Base-by-base conservation (phyloP, 768 basidiomycete genomes). In the Boletus vinaceobasis region DNA sequence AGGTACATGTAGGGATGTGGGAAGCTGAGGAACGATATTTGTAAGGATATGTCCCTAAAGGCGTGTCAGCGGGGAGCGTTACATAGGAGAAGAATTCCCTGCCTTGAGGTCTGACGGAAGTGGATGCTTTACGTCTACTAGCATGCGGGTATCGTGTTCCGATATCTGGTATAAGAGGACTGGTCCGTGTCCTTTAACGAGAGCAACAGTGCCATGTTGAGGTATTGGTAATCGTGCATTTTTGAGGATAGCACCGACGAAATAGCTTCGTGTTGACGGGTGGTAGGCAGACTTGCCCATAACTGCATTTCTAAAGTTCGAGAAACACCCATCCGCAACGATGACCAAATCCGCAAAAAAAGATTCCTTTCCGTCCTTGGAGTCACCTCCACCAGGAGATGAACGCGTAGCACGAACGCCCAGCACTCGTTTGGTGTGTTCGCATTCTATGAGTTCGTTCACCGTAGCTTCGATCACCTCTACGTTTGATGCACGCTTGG, bases 251-350 rank as follows among this genome's bases (percentile, higher is more conserved):
- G 85, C 80, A 26, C 95, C 96, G 56, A 94, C 79, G 65, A 98
- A 98, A 70, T 93, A 82, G 49, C 87, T 86, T 56, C 81, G 83
- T 21, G 84, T 84, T 5, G 73, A 67, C 1, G 86, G 76, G 64
- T 83, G 84, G 43, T 58, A 44, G 29, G 74, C 72, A 17, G 76
- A 67, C 38, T 68, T 62, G 50, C 82, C 82, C 78, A 87, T 79
- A n/a, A 93, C 83, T 2, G 75, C 56, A 11, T 71, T 77, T 47
- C 96, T 80, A 77, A 99, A 95, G 65, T 95, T 97, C 5, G 92
- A 95, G 73, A 91, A 91, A 70, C 93, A 97, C 0, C 96, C 96
- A 67, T 99, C 96, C 5, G 95, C 93, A 55, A 98, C 74, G 66
- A 98, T 74, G 43, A 93, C 90, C 48, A 99, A 70, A 59, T 88